A percentile compares a stretch with the other conserved stretches of the same genome.
Evolutionary conservation across 345 rosid genomes (phyloP).

Genomic region (Psidium guajava): DNA sequence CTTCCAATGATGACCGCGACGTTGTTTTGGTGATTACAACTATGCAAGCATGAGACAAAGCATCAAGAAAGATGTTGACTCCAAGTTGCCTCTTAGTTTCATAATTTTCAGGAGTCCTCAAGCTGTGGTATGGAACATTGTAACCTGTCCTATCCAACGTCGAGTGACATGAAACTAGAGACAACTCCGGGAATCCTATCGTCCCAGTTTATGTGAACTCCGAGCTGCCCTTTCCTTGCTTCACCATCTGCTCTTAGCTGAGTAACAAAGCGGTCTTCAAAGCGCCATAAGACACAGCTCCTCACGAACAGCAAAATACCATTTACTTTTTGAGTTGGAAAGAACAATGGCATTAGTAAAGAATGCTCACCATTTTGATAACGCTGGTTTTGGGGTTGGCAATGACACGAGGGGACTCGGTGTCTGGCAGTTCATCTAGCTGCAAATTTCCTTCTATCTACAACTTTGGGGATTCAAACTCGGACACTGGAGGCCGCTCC

Average conservation of each 20-base stretch:
- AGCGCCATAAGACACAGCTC: not conserved
- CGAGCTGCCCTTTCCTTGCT: not conserved
- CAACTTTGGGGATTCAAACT: conserved; percentile 77
- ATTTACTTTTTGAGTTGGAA: not conserved
- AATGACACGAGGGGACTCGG: not conserved
- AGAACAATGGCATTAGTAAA: not conserved
- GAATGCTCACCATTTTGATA: not conserved
- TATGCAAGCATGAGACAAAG: not conserved
- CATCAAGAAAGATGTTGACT: not conserved
- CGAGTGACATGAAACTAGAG: not conserved
- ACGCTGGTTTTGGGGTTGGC: not conserved
- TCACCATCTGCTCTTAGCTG: not conserved
- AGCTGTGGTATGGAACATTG: not conserved
- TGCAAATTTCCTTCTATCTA: conserved; percentile 6
- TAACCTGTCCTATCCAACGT: no score
- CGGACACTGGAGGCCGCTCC: conserved; percentile 50
- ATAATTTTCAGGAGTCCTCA: not conserved
- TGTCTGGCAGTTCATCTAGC: not conserved
- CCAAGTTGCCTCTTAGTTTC: not conserved
- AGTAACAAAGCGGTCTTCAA: not conserved
- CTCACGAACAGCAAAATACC: not conserved
- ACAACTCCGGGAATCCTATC: not conserved
- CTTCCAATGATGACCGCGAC: not conserved
- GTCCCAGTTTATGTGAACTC: not conserved
- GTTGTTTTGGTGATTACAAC: not conserved